These are phyloP conservation scores for Colletotrichum noveboracense DNA, from an alignment of 2,329 filamentous ascomycete species.

Conservation along the genomic window DNA sequence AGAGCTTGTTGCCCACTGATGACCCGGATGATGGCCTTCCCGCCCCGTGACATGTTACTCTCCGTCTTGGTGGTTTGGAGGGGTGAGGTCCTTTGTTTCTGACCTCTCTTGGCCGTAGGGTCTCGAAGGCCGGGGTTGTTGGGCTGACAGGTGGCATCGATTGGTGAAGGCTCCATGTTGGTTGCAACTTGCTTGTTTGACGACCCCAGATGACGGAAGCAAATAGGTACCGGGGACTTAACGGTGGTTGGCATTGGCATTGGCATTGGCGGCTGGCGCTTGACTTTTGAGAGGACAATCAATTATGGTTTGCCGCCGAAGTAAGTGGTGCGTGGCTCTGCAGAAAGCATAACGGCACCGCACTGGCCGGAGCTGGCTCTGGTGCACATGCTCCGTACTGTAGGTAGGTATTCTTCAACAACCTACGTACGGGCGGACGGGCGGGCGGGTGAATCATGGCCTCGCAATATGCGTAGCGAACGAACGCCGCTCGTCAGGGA, in stretches of 20 bases:
- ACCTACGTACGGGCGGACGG: neutral
- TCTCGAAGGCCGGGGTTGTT: neutral
- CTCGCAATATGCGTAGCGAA: neutral
- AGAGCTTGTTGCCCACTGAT: neutral
- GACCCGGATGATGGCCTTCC: constrained; percentile 4
- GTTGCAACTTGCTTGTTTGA: neutral
- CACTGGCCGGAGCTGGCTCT: neutral
- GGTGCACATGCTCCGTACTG: neutral
- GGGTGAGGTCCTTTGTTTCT: neutral
- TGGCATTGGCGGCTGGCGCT: neutral
- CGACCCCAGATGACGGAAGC: neutral
- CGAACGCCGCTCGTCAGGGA: neutral
- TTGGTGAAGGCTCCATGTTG: neutral
- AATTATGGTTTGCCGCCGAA: neutral
- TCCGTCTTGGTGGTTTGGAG: neutral
- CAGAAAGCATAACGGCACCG: neutral
- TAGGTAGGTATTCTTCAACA: neutral
- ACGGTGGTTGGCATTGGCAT: neutral
- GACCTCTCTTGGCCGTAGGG: constrained; percentile 1
- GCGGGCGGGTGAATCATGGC: neutral
- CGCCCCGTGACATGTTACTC: neutral
- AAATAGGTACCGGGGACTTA: neutral
- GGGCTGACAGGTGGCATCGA: neutral
- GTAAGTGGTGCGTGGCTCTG: neutral
- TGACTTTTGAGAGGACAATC: neutral